Evolutionary conservation across 2,329 filamentous ascomycete genomes (phyloP).

Genomic region (Fusarium brevicatenulatum): DNA sequence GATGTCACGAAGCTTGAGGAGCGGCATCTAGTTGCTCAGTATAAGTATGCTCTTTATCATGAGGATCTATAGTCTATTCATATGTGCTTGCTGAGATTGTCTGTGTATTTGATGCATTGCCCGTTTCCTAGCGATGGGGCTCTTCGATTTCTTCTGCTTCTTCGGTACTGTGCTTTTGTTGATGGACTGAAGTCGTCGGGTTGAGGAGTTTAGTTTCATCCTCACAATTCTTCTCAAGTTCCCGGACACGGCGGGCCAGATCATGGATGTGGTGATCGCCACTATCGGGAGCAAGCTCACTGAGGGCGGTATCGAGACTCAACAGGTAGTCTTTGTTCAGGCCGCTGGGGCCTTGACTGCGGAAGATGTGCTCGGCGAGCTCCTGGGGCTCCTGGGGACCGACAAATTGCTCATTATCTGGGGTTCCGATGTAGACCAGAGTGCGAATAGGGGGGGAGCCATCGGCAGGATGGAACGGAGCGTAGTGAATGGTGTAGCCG

Average conservation of each 20-base stretch:
- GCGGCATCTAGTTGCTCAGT: constrained; percentile 1
- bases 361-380: constrained; percentile 83
- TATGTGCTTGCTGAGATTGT: neutral
- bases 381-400: constrained; percentile 81
- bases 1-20: neutral
- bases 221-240: constrained; percentile 55
- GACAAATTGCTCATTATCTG: constrained; percentile 91
- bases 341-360: constrained; percentile 83
- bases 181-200: constrained; percentile 20
- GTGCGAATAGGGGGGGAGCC: constrained; percentile 56
- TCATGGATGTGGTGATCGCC: constrained; percentile 87
- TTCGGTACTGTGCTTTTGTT: constrained; percentile 40
- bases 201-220: constrained; percentile 17
- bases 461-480: constrained; percentile 74
- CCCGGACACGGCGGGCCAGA: constrained; percentile 76
- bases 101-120: neutral
- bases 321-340: constrained; percentile 91
- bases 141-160: constrained; percentile 48
- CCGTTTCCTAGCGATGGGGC: constrained; percentile 2
- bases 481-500: constrained; percentile 93
- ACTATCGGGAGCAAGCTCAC: constrained; percentile 77
- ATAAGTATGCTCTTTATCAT: neutral
- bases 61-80: neutral
- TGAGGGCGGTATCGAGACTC: constrained; percentile 78
- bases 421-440: constrained; percentile 94